A percentile compares a stretch with the other conserved stretches of the same genome.
Evolutionary conservation across 371 early-diverging fungal genomes (phyloP).

Genomic region (Scutellospora calospora): DNA sequence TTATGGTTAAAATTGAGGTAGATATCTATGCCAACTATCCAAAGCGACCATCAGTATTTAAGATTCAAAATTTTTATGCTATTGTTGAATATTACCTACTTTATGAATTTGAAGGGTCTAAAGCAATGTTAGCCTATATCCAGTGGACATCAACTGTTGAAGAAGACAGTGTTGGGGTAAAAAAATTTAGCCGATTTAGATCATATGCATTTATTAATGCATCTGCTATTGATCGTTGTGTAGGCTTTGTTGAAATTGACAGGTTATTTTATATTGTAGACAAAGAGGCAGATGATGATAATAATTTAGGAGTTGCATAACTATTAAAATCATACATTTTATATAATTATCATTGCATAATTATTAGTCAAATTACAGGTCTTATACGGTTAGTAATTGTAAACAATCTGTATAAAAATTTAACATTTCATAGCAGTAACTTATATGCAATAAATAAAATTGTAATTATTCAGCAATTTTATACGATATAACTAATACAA

Average conservation of each 20-base stretch:
- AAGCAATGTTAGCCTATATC: not conserved
- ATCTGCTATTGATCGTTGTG: constrained; percentile 8
- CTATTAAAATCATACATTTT: too few relatives aligned
- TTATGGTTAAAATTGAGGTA: not conserved
- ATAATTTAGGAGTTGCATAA: too few relatives aligned
- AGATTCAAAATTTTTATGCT: not conserved
- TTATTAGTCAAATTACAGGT: too few relatives aligned
- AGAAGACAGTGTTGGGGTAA: not conserved
- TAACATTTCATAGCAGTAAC: too few relatives aligned
- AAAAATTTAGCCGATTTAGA: not conserved
- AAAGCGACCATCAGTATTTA: not conserved
- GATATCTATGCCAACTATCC: too few relatives aligned
- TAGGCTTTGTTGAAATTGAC: constrained; percentile 12
- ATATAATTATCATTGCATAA: too few relatives aligned
- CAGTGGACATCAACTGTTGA: not conserved
- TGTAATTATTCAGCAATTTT: too few relatives aligned
- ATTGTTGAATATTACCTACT: not conserved
- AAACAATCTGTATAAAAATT: too few relatives aligned
- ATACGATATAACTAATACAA: too few relatives aligned
- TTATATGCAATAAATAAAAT: too few relatives aligned
- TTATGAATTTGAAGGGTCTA: not conserved
- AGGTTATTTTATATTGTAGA: not conserved
- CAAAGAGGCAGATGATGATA: too few relatives aligned
- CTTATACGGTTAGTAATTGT: too few relatives aligned
- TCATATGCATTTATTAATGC: constrained; percentile 6